Percentiles rank a stretch among this genome's conserved stretches.
These are phyloP conservation scores for Panicum virgatum DNA, from an alignment of 202 grass and related monocot species.

Conservation along the genomic window DNA sequence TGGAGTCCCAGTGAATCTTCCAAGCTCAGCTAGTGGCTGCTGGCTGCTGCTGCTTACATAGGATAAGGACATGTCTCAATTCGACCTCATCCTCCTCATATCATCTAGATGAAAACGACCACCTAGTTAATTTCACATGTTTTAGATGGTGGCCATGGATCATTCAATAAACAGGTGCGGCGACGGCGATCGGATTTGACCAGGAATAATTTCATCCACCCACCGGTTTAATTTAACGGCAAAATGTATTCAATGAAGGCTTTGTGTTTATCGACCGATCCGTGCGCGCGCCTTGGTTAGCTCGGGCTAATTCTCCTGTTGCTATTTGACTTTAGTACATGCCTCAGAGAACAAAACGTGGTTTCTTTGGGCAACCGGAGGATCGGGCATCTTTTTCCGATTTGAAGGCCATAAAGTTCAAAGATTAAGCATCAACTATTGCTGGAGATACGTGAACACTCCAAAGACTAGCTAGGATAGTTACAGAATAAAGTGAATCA, in stretches of 20 bases:
- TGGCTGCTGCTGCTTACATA: not conserved
- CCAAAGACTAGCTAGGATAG: not conserved
- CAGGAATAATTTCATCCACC: constrained; percentile 28
- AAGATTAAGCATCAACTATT: not conserved
- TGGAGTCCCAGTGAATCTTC: constrained; percentile 56
- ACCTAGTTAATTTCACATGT: constrained; percentile 40
- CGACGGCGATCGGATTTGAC: constrained; percentile 45
- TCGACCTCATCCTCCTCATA: constrained; percentile 46
- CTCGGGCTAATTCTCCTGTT: constrained; percentile 14
- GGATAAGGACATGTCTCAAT: constrained; percentile 32
- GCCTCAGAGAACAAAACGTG: constrained; percentile 19
- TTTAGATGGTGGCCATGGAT: constrained; percentile 31
- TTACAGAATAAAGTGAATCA: not conserved
- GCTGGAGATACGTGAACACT: not conserved
- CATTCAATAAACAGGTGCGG: constrained; percentile 32
- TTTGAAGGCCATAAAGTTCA: not conserved
- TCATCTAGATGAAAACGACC: constrained; percentile 51
- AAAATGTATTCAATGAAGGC: not conserved
- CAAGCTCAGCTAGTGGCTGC: constrained; percentile 49
- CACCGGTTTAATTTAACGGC: constrained; percentile 4
- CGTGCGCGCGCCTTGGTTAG: not conserved
- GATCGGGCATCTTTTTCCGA: not conserved
- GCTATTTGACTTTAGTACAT: not conserved
- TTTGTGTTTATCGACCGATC: not conserved
- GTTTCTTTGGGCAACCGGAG: not conserved